Conservation (phyloP, 176 grass and related monocot genomes). For the Raddia distichophylla region DNA sequence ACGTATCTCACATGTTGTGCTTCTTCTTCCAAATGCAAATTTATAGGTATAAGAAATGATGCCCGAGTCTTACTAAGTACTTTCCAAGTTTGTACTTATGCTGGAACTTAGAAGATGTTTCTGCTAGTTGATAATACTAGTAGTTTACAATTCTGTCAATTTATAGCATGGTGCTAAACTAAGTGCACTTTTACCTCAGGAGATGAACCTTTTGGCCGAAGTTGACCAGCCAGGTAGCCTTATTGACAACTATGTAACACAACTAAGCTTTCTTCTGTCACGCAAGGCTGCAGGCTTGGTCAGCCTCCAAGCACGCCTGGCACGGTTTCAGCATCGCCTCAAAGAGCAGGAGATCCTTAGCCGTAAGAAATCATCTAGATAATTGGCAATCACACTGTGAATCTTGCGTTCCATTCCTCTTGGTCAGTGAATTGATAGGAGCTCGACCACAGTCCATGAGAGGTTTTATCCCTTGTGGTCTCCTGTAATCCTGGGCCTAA, state of each 20-base stretch:
- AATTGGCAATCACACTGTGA: not conserved
- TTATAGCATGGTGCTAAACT: slow-evolving; percentile 23
- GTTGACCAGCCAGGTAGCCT: slow-evolving; percentile 94
- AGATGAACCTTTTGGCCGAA: slow-evolving; percentile 99
- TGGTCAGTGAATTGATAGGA: slow-evolving; percentile 7
- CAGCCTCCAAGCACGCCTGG: slow-evolving; percentile 86
- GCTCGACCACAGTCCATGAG: not conserved
- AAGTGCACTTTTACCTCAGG: slow-evolving; percentile 50
- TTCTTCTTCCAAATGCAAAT: slow-evolving; percentile 6
- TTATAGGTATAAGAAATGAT: not conserved
- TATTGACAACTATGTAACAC: slow-evolving; percentile 93
- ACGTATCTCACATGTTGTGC: not conserved
- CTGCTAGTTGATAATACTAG: slow-evolving; percentile 5
- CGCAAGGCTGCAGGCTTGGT: slow-evolving; percentile 91
- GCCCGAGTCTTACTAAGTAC: not conserved
- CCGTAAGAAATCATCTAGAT: slow-evolving; percentile 78
- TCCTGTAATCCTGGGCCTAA: slow-evolving; percentile 25
- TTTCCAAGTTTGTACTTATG: slow-evolving; percentile 13
- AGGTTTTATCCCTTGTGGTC: not conserved
- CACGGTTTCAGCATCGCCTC: slow-evolving; percentile 88
- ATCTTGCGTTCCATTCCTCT: slow-evolving; percentile 3
- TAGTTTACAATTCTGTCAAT: not conserved
- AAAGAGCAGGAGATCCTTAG: slow-evolving; percentile 98
- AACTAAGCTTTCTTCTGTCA: slow-evolving; percentile 88
- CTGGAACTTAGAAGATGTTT: not conserved